Base-by-base conservation (phyloP, 2,329 filamentous ascomycete genomes). In the Scolecobasidium constrictum region DNA sequence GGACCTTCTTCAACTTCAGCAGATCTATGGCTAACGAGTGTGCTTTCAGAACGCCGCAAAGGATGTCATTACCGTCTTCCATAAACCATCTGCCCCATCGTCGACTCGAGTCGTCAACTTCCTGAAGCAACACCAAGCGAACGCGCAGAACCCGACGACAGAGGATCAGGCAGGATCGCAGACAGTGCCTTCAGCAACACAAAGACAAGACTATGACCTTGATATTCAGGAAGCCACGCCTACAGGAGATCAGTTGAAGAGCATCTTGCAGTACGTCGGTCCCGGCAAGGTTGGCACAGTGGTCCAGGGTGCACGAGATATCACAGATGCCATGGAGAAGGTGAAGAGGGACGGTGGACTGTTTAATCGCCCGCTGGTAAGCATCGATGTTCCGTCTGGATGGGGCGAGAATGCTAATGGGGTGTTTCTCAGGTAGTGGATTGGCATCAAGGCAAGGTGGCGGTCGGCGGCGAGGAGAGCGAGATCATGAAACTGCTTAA, bases 21-120 rank as follows among this genome's bases (percentile, higher is more conserved):
- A n/a, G n/a, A n/a, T n/a, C n/a, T n/a, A n/a, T n/a, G n/a, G n/a
- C n/a, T n/a, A n/a, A n/a, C n/a, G n/a, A n/a, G n/a, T n/a, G n/a
- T n/a, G n/a, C n/a, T n/a, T 44, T 17, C 34, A 67, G 67, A 56
- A 61, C 39, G 66, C 65, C 52, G 61, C 63, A 49, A 70, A 69
- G 55, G 88, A 96, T 69, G 85, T 94, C 52, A 78, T 96, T 60
- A 96, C 90, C 48, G 81, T 98, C 70, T 98, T 96, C 73, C 88
- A 95, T 75, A 84, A 85, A 63, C 77, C 90, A 45, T 74, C 72
- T 53, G 75, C 76, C 42, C 75, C 82, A 17, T 72, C 81, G 49
- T 95, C 88, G 3, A 69, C 77, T 40, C 78, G 82, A 47, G 82
- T 83, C 22, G 76, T 81, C 48, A 81, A 76, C 34, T 67, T 94